phyloP scores from a whole-genome alignment of 2,329 filamentous ascomycete species.

The Tolypocladium cylindrosporum region DNA sequence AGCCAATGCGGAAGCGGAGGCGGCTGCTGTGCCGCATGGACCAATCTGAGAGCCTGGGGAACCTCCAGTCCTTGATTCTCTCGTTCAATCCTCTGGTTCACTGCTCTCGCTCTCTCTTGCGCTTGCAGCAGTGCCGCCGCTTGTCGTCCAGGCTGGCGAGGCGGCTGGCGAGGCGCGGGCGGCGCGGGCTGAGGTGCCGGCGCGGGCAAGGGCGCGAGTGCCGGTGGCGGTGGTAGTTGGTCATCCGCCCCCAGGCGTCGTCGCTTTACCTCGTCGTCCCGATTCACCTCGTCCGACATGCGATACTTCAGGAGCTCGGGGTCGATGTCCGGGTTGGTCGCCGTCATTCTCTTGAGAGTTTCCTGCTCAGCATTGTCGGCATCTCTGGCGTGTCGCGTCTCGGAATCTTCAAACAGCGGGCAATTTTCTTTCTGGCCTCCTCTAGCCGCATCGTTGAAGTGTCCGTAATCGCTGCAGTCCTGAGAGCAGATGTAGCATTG shows the following conservation, averaged over 20 bases:
- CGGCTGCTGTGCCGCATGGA: background rate
- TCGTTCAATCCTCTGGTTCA: background rate
- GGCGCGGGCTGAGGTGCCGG: background rate
- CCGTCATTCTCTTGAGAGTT: constrained; percentile 42
- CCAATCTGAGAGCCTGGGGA: background rate
- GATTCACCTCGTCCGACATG: constrained; percentile 41
- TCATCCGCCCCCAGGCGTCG: background rate
- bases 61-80: background rate
- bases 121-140: background rate
- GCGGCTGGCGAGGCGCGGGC: too few species aligned
- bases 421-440: constrained; percentile 47
- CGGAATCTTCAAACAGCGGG: constrained; percentile 54
- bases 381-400: constrained; percentile 52
- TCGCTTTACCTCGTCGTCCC: constrained; percentile 24
- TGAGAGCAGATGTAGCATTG: constrained; percentile 66
- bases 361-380: constrained; percentile 50
- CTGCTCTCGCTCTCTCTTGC: background rate
- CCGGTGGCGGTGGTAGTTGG: background rate
- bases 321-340: constrained; percentile 51
- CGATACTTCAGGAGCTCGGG: constrained; percentile 48
- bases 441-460: constrained; percentile 50
- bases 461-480: constrained; percentile 51
- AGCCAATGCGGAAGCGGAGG: background rate
- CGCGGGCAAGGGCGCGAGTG: background rate
- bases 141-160: background rate